A percentile compares a stretch with the other conserved stretches of the same genome.
Conservation (phyloP, 257 asterid genomes). For the Craterostigma plantagineum region DNA sequence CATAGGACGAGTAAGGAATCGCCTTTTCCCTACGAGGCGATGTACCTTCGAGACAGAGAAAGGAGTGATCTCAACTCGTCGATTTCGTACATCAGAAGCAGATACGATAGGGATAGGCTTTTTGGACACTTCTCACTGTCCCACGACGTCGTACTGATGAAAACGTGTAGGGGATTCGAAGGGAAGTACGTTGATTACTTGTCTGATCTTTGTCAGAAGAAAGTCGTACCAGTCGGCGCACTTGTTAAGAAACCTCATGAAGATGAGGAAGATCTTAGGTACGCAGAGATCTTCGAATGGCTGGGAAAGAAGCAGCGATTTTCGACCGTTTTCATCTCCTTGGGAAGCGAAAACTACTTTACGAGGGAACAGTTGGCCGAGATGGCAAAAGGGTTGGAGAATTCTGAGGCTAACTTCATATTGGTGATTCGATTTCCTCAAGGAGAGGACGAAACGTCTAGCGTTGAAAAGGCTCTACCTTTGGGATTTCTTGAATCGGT, state of each 20-base stretch:
- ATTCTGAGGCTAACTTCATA: slow-evolving; percentile 9
- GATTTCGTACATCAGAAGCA: not conserved
- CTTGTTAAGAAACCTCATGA: not conserved
- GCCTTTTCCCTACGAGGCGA: slow-evolving; percentile 18
- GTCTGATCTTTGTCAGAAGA: slow-evolving; percentile 10
- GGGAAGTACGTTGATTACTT: slow-evolving; percentile 16
- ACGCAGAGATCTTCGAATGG: slow-evolving; percentile 18
- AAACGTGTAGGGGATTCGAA: slow-evolving; percentile 10
- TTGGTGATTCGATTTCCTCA: slow-evolving; percentile 12
- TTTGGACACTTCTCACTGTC: slow-evolving; percentile 10
- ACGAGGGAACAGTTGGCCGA: slow-evolving; percentile 8
- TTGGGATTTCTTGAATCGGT: slow-evolving; percentile 15
- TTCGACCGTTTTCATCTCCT: slow-evolving; percentile 13
- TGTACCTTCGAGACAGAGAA: slow-evolving; percentile 10
- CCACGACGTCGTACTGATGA: slow-evolving; percentile 14
- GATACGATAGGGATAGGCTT: no score
- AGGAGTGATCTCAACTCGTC: not conserved
- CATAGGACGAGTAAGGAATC: slow-evolving; percentile 10
- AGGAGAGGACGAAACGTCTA: not conserved
- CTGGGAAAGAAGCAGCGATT: slow-evolving; percentile 5
- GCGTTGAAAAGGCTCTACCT: slow-evolving; percentile 8
- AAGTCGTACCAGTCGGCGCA: slow-evolving; percentile 13
- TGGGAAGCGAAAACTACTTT: slow-evolving; percentile 18
- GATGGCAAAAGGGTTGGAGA: slow-evolving; percentile 15
- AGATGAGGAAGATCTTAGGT: slow-evolving; percentile 1